Evolutionary conservation across 225 moss, liverwort and hornwort species (phyloP).

Genomic region (Bryum argenteum): DNA sequence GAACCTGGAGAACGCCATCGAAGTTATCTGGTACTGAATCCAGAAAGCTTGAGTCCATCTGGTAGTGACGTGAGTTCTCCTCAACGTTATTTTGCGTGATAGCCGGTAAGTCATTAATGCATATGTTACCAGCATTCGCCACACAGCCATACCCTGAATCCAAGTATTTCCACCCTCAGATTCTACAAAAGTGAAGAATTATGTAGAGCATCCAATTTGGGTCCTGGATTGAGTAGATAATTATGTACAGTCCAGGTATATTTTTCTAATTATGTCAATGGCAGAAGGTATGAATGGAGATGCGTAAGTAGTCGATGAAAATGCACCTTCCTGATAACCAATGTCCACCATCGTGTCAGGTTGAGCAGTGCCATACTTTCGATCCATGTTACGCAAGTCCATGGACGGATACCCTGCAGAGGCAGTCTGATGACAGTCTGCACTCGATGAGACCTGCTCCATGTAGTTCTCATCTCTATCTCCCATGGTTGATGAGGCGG

Average conservation of each 20-base stretch:
- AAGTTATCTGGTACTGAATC: slow-evolving; percentile 34
- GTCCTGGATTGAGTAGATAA: slow-evolving; percentile 42
- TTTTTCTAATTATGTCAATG: slow-evolving; percentile 31
- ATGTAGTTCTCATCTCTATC: slow-evolving; percentile 42
- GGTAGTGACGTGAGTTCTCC: slow-evolving; percentile 38
- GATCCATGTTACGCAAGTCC: slow-evolving; percentile 29
- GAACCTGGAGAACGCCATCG: slow-evolving; percentile 61
- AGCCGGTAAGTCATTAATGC: slow-evolving; percentile 26
- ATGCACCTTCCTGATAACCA: slow-evolving; percentile 33
- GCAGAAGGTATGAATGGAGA: too few species aligned
- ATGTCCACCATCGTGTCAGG: slow-evolving; percentile 41
- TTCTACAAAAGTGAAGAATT: slow-evolving; percentile 42
- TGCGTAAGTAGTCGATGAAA: too few species aligned
- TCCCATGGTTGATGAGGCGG: slow-evolving; percentile 47
- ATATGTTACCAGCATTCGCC: slow-evolving; percentile 38
- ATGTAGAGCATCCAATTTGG: slow-evolving; percentile 41
- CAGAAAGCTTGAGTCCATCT: slow-evolving; percentile 25
- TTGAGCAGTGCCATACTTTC: slow-evolving; percentile 48
- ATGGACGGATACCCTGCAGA: slow-evolving; percentile 36
- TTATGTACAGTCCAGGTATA: slow-evolving; percentile 30
- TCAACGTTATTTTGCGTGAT: slow-evolving; percentile 42
- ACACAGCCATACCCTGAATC: slow-evolving; percentile 44
- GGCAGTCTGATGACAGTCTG: slow-evolving; percentile 42
- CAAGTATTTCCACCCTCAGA: slow-evolving; percentile 33
- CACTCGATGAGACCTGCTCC: slow-evolving; percentile 41